A percentile compares a stretch with the other conserved stretches of the same genome.
Evolutionary conservation across 345 rosid species (phyloP).

Genomic region (Lumnitzera racemosa): DNA sequence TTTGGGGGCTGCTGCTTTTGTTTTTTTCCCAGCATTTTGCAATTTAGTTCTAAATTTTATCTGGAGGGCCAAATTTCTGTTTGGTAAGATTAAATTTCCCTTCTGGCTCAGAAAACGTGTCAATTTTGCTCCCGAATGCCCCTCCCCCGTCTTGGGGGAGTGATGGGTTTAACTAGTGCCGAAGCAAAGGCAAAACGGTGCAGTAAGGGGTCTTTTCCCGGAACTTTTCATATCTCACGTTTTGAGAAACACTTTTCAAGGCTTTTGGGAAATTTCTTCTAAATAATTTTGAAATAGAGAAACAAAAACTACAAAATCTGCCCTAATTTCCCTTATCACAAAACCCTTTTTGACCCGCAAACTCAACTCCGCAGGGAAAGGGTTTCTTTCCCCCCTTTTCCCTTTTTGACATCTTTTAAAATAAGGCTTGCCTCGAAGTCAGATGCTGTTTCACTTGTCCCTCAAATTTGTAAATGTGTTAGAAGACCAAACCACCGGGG

Average conservation of each 20-base stretch:
- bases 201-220: slow-evolving; percentile 91
- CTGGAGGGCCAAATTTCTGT: slow-evolving; percentile 92
- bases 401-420: slow-evolving; percentile 94
- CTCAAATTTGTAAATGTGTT: slow-evolving; percentile 93
- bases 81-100: slow-evolving; percentile 84
- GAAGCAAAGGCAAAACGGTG: slow-evolving; percentile 99
- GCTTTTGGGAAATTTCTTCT: slow-evolving; percentile 84
- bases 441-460: slow-evolving; percentile 94
- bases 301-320: slow-evolving; percentile 82
- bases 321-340: slow-evolving; percentile 88
- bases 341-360: slow-evolving; percentile 95
- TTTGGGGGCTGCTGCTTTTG: slow-evolving; percentile 96
- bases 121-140: slow-evolving; percentile 78
- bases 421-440: slow-evolving; percentile 95
- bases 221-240: slow-evolving; percentile 93
- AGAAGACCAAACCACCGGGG: slow-evolving; percentile 99
- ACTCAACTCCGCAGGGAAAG: slow-evolving; percentile 95
- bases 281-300: slow-evolving; percentile 96
- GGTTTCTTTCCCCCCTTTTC: slow-evolving; percentile 87
- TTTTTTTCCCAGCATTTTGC: slow-evolving; percentile 76
- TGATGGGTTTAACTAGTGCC: slow-evolving; percentile 89
- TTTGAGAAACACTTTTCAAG: slow-evolving; percentile 97
- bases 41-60: slow-evolving; percentile 91
- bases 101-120: slow-evolving; percentile 74
- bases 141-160: slow-evolving; percentile 96